phyloP scores from a whole-genome alignment of 805 yeast genomes.

The Hanseniaspora guilliermondii region DNA sequence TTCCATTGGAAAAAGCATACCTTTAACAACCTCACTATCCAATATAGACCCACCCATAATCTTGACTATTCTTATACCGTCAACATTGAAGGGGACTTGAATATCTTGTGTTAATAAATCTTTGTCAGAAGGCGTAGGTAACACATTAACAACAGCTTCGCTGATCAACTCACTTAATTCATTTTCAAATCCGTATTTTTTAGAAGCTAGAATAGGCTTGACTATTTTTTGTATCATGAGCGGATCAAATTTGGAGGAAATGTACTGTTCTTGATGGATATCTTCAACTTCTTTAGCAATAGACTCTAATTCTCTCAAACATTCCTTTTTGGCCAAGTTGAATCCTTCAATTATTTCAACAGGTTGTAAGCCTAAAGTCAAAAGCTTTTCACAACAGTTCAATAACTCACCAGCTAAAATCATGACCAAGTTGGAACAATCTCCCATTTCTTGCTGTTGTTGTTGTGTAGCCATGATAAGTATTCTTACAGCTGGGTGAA shows the following conservation, averaged over 20 bases:
- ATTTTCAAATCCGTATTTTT: slow-evolving; percentile 83
- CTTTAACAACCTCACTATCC: slow-evolving; percentile 71
- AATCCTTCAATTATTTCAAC: slow-evolving; percentile 90
- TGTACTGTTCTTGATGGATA: background rate
- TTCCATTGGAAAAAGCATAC: slow-evolving; percentile 96
- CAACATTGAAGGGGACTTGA: slow-evolving; percentile 60
- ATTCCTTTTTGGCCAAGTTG: slow-evolving; percentile 70
- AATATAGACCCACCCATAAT: slow-evolving; percentile 81
- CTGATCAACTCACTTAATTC: slow-evolving; percentile 63
- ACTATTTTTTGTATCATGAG: slow-evolving; percentile 57
- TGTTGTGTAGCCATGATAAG: slow-evolving; percentile 94
- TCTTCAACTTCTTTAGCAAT: slow-evolving; percentile 47
- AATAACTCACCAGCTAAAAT: slow-evolving; percentile 87
- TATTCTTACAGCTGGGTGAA: slow-evolving; percentile 94
- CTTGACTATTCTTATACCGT: slow-evolving; percentile 87
- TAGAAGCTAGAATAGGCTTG: slow-evolving; percentile 80
- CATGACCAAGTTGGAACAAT: slow-evolving; percentile 82
- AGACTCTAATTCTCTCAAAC: slow-evolving; percentile 53
- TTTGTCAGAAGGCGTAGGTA: slow-evolving; percentile 37
- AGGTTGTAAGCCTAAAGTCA: slow-evolving; percentile 75
- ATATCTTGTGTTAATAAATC: slow-evolving; percentile 13
- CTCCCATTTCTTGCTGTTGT: slow-evolving; percentile 96
- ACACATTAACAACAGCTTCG: slow-evolving; percentile 68
- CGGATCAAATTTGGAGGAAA: slow-evolving; percentile 37
- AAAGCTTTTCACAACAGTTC: slow-evolving; percentile 71